phyloP scores from a whole-genome alignment of 805 yeast species.

The Candida ficus region DNA sequence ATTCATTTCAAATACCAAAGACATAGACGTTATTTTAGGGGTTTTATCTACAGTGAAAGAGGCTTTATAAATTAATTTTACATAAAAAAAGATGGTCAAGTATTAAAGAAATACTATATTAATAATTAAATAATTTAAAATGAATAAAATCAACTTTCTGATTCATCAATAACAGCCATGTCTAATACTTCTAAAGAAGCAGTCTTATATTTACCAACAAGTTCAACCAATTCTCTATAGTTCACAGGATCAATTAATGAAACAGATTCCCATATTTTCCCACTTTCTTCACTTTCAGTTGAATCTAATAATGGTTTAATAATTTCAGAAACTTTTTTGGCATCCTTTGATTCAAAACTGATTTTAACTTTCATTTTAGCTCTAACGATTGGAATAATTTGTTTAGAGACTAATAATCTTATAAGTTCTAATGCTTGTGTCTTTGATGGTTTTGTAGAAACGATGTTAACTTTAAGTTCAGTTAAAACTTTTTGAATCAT shows the following conservation, averaged over 20 bases:
- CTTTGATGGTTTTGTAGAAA: constrained; percentile 71
- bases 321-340: constrained; percentile 38
- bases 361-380: constrained; percentile 88
- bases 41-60: constrained; percentile 14
- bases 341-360: constrained; percentile 49
- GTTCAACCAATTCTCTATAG: constrained; percentile 63
- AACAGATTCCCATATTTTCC: constrained; percentile 45
- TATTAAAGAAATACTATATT: too few species aligned
- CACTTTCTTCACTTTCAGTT: constrained; percentile 39
- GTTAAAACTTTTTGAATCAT: constrained; percentile 85
- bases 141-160: constrained; percentile 26
- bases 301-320: constrained; percentile 38
- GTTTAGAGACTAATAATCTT: constrained; percentile 65
- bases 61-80: neutral
- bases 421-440: constrained; percentile 91
- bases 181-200: constrained; percentile 81
- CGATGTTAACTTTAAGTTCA: constrained; percentile 74
- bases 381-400: constrained; percentile 87
- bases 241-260: constrained; percentile 84
- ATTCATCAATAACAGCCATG: constrained; percentile 77
- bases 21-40: constrained; percentile 14
- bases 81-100: too few species aligned
- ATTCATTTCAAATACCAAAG: constrained; percentile 10
- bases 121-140: neutral
- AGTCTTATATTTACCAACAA: constrained; percentile 45